Base-by-base conservation (phyloP, 2,329 filamentous ascomycete genomes). In the Paraconiothyrium sp. region DNA sequence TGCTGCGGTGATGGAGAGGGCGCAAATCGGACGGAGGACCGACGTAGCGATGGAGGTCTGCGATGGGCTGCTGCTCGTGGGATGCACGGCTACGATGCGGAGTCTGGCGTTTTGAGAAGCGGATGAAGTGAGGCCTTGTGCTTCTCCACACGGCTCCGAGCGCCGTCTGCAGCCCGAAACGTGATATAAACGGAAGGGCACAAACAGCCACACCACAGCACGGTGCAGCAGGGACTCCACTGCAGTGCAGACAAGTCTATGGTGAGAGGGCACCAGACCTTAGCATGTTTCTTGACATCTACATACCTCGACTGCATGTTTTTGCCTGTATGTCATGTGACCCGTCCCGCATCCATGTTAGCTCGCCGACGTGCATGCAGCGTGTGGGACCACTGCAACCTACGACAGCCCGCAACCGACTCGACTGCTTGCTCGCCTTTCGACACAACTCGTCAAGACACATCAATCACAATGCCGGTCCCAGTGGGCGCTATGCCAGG, bases 401-500 rank as follows among this genome's bases (percentile, higher is more conserved):
- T 14, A 16, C 39, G 39, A 41, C 39, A 41, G 39, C 14, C 39
- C 39, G 39, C 39, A 16, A 62, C 63, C 55, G 57, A 59, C 48
- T 59, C 44, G 39, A 54, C 24, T 34, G 62, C 66, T 66, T 68
- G 66, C 63, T 59, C 55, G 63, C 61, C 62, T 67, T 50, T 54
- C 44, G 48, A 59, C 44, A 49, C 46, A 56, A 52, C 46, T 35
- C 47, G 4, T 30, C 27, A 6, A 49, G 39, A 24, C 59, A 48
- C 37, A 57, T 47, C 46, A 47, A 54, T 58, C 71, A 80, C 61
- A 58, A 88, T 88, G 86, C 86, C 86, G 61, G 82, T 89, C 72
- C 86, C 85, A 72, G 83, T 83, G 66, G 83, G 86, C 63, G 71
- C 75, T 30, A 75, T 78, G 70, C 73, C 75, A 22, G 70, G 72